Base-by-base conservation (phyloP, 2,329 filamentous ascomycete species). In the Cladosporium sp. region DNA sequence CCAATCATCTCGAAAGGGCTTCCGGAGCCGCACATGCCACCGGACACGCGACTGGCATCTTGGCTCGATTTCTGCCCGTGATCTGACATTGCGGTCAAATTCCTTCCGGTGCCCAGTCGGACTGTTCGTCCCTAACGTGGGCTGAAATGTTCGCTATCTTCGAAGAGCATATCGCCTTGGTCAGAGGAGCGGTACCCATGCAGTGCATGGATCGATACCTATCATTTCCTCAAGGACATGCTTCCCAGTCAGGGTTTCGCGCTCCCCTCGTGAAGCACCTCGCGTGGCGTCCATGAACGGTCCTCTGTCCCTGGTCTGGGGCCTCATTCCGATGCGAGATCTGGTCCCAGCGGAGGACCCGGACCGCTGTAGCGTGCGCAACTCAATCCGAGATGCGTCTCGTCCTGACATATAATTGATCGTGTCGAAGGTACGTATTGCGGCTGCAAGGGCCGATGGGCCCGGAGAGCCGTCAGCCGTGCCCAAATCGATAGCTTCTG, bases 321-420 rank as follows among this genome's bases (percentile, higher is more conserved):
- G 22, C 5, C 4, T 28, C 7, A 28, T 7, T 28, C 22, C 22
- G 22, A 28, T 7, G 22, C 22, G 22, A 28, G 22, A 28, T 28
- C 22, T 28, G 22, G 22, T 28, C 22, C 37, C 33, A 13, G n/a
- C 48, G 48, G 48, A 50, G 48, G 48, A 43, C 43, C 38, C 48
- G 48, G 48, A 50, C 48, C 49, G 49, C n/a, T 52, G 33, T 46
- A 38, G 49, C 49, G 49, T 46, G 22, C 14, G 22, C 42, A n/a
- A 45, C 41, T 18, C n/a, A 40, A 34, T 35, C 38, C 16, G 41
- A 46, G 43, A 52, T 46, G 42, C 22, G 4, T 5, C 22, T 28
- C 7, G 22, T 28, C 22, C 22, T 28, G 22, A 28, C 7, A 28
- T 28, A 4, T 28, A 28, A 28, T 28, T 28, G 22, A 28, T 28